Evolutionary conservation across 345 rosid species (phyloP), one percentile per base, ranked within the genome.

Genomic region (Lepidium africanum): DNA sequence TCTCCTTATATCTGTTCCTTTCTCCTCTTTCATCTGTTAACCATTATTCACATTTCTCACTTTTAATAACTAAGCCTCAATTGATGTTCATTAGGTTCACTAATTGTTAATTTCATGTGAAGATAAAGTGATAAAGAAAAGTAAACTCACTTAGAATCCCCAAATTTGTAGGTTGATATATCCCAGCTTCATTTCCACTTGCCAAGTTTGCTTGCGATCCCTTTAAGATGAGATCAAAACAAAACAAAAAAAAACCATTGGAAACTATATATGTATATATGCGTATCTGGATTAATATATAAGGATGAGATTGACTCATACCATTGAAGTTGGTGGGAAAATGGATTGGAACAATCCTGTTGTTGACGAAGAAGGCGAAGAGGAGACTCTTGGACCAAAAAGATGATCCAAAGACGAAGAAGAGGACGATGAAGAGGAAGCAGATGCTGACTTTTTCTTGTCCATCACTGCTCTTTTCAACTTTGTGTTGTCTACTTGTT

Each of bases 91-190:
- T 23, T 55, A 52, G 5, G 17, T 15, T 38, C 32, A 9, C 45
- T 54, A 21, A 21, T 21, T 21, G 23, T 21, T 21, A 21, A 3
- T 21, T 21, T 21, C 3, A 21, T 21, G n/a, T n/a, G n/a, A n/a
- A n/a, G n/a, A n/a, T n/a, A n/a, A n/a, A n/a, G n/a, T n/a, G n/a
- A n/a, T n/a, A n/a, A n/a, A n/a, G n/a, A n/a, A n/a, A n/a, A n/a
- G 25, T 38, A 57, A 37, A 65, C 77, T 65, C 67, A 73, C 77
- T 65, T 65, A 54, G 50, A 49, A 40, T 39, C 33, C 54, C 33
- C 16, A 35, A 38, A 65, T 84, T 87, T 68, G 76, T 82, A 74
- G 69, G 73, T 39, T 70, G 78, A 76, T 77, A 79, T 61, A 33
- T 80, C 36, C 75, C 56, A 75, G 67, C 69, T 35, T 77, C 76